Percentiles rank a stretch among this genome's conserved stretches.
Evolutionary conservation across 2,329 filamentous ascomycete genomes (phyloP).

Genomic region (Neofusicoccum umdonicola): DNA sequence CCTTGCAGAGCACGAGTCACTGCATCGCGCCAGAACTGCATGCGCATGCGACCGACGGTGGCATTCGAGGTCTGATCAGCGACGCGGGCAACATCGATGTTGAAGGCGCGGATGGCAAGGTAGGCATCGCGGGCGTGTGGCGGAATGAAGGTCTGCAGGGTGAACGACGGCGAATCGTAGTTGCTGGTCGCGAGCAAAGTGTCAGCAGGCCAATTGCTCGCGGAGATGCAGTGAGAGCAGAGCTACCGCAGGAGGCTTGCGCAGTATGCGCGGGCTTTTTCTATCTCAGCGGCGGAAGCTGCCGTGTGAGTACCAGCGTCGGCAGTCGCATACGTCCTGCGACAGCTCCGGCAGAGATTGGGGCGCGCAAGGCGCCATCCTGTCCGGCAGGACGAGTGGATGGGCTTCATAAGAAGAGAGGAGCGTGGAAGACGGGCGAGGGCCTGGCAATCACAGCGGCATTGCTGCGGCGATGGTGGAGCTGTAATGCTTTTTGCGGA

Average conservation of each 20-base stretch:
- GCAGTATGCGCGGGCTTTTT: slow-evolving; percentile 58
- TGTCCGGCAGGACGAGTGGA: background rate
- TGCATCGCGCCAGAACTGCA: slow-evolving; percentile 93
- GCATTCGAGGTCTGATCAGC: slow-evolving; percentile 86
- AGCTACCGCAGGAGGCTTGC: slow-evolving; percentile 55
- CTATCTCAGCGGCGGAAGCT: slow-evolving; percentile 48
- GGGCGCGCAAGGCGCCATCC: slow-evolving; percentile 7
- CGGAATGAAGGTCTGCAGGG: slow-evolving; percentile 82
- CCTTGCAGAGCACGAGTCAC: slow-evolving; percentile 75
- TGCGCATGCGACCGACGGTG: slow-evolving; percentile 82
- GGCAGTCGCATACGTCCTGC: slow-evolving; percentile 10
- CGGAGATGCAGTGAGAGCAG: background rate
- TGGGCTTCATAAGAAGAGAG: background rate
- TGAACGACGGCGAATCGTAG: slow-evolving; percentile 84
- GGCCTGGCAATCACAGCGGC: background rate
- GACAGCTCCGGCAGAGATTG: slow-evolving; percentile 2
- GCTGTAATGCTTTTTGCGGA: slow-evolving; percentile 9
- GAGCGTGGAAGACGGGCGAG: background rate
- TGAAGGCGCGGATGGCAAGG: slow-evolving; percentile 85
- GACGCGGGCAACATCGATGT: slow-evolving; percentile 85
- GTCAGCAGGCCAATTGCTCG: background rate
- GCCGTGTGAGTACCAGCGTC: slow-evolving; percentile 7
- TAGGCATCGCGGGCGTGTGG: slow-evolving; percentile 74
- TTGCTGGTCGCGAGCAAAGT: slow-evolving; percentile 52
- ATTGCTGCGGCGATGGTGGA: background rate